Percentiles rank a stretch among this genome's conserved stretches.
phyloP scores from a whole-genome alignment of 2,329 filamentous ascomycete genomes.

The Lachnellula arida region DNA sequence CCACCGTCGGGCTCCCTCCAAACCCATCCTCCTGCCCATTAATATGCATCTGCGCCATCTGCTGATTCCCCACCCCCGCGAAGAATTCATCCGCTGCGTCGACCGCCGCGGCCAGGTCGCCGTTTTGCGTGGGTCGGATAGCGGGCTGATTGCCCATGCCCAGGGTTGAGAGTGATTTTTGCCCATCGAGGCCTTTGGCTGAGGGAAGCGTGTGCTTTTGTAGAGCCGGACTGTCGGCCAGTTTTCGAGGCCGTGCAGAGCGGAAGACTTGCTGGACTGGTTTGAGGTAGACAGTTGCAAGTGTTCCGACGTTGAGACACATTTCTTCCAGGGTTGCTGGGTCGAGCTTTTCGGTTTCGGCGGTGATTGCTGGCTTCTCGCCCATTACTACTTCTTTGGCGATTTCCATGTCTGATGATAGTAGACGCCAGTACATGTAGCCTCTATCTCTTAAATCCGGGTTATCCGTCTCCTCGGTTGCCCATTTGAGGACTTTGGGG shows the following conservation, averaged over 20 bases:
- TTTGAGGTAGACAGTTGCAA: conserved; percentile 96
- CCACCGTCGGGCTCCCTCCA: conserved; percentile 46
- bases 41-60: conserved; percentile 68
- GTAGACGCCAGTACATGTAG: conserved; percentile 98
- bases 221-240: conserved; percentile 79
- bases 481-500: conserved; percentile 94
- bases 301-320: conserved; percentile 91
- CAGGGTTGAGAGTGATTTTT: conserved; percentile 58
- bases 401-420: conserved; percentile 84
- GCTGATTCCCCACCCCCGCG: conserved; percentile 66
- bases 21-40: conserved; percentile 58
- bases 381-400: conserved; percentile 94
- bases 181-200: conserved; percentile 47
- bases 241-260: conserved; percentile 71
- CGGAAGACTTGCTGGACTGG: conserved; percentile 97
- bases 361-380: conserved; percentile 92
- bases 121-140: conserved; percentile 26
- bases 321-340: conserved; percentile 90
- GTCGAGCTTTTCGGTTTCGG: conserved; percentile 92
- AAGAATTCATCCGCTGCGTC: conserved; percentile 90
- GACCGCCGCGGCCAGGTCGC: conserved; percentile 65
- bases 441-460: conserved; percentile 92
- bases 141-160: conserved; percentile 40
- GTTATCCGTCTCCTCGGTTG: conserved; percentile 98
- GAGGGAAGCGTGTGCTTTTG: conserved; percentile 64